Base-by-base conservation (phyloP, 805 yeast species). In the Suhomyces pyralidae region DNA sequence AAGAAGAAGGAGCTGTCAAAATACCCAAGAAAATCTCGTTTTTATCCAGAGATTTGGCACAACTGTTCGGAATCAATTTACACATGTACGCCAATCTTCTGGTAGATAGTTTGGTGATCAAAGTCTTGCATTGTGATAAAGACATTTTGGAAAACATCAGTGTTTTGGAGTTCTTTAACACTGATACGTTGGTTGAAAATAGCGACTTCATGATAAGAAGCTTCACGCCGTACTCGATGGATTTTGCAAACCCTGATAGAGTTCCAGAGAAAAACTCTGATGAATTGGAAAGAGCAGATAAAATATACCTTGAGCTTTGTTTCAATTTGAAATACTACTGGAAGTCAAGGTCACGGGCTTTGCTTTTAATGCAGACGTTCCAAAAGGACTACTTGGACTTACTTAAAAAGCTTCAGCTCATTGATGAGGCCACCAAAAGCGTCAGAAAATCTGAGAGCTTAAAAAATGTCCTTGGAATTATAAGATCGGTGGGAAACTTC, bases 51-150 rank as follows among this genome's bases (percentile, higher is more conserved):
- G 97, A 93, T 61, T 71, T 91, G 45, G 89, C 96, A 1, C 99
- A 94, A 65, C 97, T 90, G 61, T 91, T 94, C 73, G 97, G 96
- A 40, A 94, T 94, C 63, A 92, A 93, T 64, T 76, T 94, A 49
- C 98, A 94, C 65, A 79, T 84, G 73, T 90, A 83, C 69, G 78
- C 90, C 5, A 73, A 74, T 42, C 58, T 82, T 20, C 59, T 85
- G 0, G 96, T 86, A 38, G 82, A 80, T 5, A 87, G 82, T 43
- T 77, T 93, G 26, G 85, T 93, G 7, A 50, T 60, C n/a, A 86
- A 85, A 64, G 81, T 94, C 7, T 72, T 94, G 55, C 80, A 77
- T 45, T 94, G 99, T 72, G 88, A 89, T 50, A 74, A 74, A 20
- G 92, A 86, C 8, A 81, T 93, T 7, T 55, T 93, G 51, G 79